Evolutionary conservation across 768 basidiomycete genomes (phyloP).

Genomic region (Suillus subalutaceus): DNA sequence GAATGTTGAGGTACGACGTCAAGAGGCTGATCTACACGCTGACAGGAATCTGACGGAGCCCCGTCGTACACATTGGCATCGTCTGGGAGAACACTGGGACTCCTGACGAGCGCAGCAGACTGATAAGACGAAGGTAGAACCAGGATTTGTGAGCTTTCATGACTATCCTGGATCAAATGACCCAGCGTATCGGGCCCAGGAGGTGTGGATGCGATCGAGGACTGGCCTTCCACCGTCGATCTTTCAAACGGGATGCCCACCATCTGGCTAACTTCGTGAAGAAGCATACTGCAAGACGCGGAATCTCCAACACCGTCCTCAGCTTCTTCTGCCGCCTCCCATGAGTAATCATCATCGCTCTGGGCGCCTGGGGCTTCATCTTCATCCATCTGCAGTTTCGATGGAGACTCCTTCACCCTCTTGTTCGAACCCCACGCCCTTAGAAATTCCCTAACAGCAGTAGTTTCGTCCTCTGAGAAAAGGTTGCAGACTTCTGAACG

Average conservation of each 20-base stretch:
- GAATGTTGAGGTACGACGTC: background rate
- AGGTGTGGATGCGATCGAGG: slow-evolving; percentile 7
- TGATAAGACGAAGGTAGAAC: background rate
- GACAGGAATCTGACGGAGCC: background rate
- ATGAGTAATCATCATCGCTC: slow-evolving; percentile 17
- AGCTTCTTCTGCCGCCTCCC: slow-evolving; percentile 17
- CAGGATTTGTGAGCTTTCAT: background rate
- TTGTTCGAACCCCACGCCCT: slow-evolving; percentile 18
- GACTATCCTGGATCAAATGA: background rate
- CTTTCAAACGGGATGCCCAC: slow-evolving; percentile 26
- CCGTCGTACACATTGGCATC: background rate
- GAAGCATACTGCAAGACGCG: slow-evolving; percentile 30
- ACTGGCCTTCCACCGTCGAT: background rate
- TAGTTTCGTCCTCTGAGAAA: slow-evolving; percentile 19
- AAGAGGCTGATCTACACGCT: background rate
- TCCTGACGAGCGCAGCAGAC: slow-evolving; percentile 1
- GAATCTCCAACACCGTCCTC: slow-evolving; percentile 16
- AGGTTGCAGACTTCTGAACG: background rate
- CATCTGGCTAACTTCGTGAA: slow-evolving; percentile 35
- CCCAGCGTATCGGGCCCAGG: background rate
- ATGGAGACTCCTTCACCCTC: slow-evolving; percentile 15
- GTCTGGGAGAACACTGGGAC: background rate
- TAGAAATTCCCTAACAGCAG: slow-evolving; percentile 19
- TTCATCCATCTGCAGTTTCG: slow-evolving; percentile 11
- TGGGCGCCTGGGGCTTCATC: background rate